Percentiles rank a stretch among this genome's conserved stretches.
Evolutionary conservation across 345 rosid species (phyloP).

Genomic region (Noccaea caerulescens): DNA sequence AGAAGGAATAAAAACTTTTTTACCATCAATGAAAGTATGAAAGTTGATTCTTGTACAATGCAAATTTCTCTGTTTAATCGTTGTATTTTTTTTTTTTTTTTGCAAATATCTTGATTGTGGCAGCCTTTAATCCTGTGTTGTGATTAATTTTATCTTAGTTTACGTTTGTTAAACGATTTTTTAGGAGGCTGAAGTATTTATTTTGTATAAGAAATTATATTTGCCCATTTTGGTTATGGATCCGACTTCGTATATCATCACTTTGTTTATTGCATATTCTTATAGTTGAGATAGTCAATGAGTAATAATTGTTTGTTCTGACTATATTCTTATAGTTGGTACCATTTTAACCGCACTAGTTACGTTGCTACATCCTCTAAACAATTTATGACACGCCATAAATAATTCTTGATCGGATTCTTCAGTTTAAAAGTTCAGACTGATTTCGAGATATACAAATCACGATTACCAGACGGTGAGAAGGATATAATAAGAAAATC

Average conservation of each 20-base stretch:
- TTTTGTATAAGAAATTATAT: neutral
- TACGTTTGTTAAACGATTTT: neutral
- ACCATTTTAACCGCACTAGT: constrained; percentile 20
- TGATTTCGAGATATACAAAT: constrained; percentile 10
- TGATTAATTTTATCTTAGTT: neutral
- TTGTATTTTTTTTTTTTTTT: neutral
- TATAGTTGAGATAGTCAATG: constrained; percentile 47
- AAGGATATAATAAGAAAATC: constrained; percentile 8
- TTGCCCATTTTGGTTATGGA: constrained; percentile 15
- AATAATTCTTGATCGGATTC: neutral
- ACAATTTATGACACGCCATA: constrained; percentile 18
- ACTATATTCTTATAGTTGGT: constrained; percentile 29
- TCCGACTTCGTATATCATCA: constrained; percentile 35
- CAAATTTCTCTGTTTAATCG: neutral
- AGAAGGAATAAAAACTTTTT: constrained; percentile 11
- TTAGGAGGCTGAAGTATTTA: neutral
- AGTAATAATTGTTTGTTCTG: constrained; percentile 37
- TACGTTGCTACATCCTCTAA: constrained; percentile 7
- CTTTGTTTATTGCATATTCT: constrained; percentile 23
- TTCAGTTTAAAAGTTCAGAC: neutral
- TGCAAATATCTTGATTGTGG: neutral
- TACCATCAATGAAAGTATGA: neutral
- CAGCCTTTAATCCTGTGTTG: neutral
- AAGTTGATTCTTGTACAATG: constrained; percentile 9
- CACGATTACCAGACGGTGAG: constrained; percentile 7